Conservation (phyloP, 2,329 filamentous ascomycete species). For the Aureobasidium zeae region DNA sequence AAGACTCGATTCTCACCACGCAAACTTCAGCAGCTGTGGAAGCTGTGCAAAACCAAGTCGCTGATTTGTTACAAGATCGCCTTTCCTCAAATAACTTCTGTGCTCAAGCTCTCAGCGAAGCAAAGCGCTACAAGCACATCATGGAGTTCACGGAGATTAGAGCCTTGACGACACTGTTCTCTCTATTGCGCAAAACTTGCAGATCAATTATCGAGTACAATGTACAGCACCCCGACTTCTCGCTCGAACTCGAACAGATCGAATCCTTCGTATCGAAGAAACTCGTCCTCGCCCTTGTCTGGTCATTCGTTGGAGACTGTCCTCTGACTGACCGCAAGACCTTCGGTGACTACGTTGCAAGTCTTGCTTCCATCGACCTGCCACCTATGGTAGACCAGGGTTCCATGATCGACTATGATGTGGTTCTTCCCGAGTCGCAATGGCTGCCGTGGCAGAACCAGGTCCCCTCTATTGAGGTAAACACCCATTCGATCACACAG, state of each 20-base stretch:
- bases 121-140: conserved; percentile 77
- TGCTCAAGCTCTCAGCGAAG: conserved; percentile 63
- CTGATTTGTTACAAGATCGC: conserved; percentile 66
- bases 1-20: conserved; percentile 70
- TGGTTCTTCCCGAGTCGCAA: conserved; percentile 73
- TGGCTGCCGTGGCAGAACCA: conserved; percentile 93
- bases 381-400: conserved; percentile 49
- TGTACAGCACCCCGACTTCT: conserved; percentile 85
- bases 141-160: conserved; percentile 96
- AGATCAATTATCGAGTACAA: conserved; percentile 94
- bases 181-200: conserved; percentile 86
- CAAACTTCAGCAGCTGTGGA: conserved; percentile 54
- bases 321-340: conserved; percentile 76
- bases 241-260: conserved; percentile 79
- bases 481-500: conserved; percentile 95
- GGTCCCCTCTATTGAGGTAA: conserved; percentile 90
- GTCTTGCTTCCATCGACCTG: conserved; percentile 75
- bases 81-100: conserved; percentile 75
- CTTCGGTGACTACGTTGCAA: conserved; percentile 77
- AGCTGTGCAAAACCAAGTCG: conserved; percentile 70
- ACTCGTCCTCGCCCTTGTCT: conserved; percentile 81
- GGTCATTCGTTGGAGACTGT: conserved; percentile 93
- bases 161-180: conserved; percentile 87
- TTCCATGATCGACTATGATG: conserved; percentile 93
- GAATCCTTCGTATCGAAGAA: conserved; percentile 91